Percentiles rank a stretch among this genome's conserved stretches.
phyloP scores from a whole-genome alignment of 306 rosid species.

The Hippophae gyantsensis region DNA sequence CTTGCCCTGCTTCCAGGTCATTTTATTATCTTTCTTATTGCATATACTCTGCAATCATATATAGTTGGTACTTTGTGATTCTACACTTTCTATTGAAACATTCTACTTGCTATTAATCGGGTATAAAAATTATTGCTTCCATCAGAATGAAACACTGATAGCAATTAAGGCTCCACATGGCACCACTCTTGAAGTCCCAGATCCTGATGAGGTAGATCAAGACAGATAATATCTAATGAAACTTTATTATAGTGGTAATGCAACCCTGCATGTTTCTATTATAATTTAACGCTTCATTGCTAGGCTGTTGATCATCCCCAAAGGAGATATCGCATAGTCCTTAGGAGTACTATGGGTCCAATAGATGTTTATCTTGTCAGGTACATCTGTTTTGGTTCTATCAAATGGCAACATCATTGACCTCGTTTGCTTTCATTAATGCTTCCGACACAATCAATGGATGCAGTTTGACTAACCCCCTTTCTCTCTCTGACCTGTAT shows the following conservation, averaged over 20 bases:
- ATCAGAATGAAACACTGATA: conserved; percentile 87
- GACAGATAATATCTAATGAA: conserved; percentile 6
- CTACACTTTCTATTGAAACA: conserved; percentile 7
- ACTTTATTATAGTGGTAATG: conserved; percentile 1
- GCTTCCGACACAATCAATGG: conserved; percentile 7
- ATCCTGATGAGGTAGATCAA: conserved; percentile 89
- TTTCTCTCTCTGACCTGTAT: conserved; percentile 13
- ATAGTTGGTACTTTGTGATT: background rate
- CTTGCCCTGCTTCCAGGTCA: conserved; percentile 83
- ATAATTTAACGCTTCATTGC: conserved; percentile 21
- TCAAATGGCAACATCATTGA: conserved; percentile 10
- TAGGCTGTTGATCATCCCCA: conserved; percentile 95
- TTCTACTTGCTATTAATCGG: conserved; percentile 16
- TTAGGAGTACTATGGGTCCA: conserved; percentile 97
- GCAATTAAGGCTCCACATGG: conserved; percentile 99
- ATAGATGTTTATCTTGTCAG: conserved; percentile 97
- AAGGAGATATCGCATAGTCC: conserved; percentile 87
- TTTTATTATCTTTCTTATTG: conserved; percentile 9
- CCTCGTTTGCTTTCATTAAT: conserved; percentile 7
- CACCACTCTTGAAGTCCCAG: conserved; percentile 94
- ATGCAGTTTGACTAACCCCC: conserved; percentile 10
- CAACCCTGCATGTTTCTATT: conserved; percentile 20
- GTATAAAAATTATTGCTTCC: conserved; percentile 14
- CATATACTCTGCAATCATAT: background rate
- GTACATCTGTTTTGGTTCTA: conserved; percentile 26